phyloP scores from a whole-genome alignment of 495 filamentous ascomycete species.

The Aspergillus leporis region DNA sequence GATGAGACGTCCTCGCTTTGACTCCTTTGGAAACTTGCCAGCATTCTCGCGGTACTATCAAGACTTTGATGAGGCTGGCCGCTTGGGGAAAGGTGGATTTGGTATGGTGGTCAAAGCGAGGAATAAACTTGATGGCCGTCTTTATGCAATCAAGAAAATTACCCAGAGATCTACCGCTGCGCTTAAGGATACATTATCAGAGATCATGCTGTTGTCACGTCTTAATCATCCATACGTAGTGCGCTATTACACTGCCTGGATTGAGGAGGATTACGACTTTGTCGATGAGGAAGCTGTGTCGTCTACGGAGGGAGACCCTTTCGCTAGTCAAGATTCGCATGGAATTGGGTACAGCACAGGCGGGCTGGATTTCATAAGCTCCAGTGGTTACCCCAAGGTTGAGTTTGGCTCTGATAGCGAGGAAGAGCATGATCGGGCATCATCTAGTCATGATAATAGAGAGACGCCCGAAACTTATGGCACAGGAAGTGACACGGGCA shows the following conservation, averaged over 20 bases:
- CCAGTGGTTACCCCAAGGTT: slow-evolving; percentile 75
- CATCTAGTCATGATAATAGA: slow-evolving; percentile 27
- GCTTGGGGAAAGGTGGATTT: slow-evolving; percentile 90
- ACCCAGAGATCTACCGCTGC: slow-evolving; percentile 76
- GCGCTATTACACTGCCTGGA: slow-evolving; percentile 92
- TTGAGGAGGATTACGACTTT: slow-evolving; percentile 68
- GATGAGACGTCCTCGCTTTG: slow-evolving; percentile 44
- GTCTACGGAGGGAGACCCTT: slow-evolving; percentile 54
- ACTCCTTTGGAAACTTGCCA: slow-evolving; percentile 43
- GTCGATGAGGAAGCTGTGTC: slow-evolving; percentile 58
- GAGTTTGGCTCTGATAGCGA: slow-evolving; percentile 77
- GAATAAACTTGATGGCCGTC: slow-evolving; percentile 86
- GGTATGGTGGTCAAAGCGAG: slow-evolving; percentile 96
- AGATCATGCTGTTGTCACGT: slow-evolving; percentile 85
- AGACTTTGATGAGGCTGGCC: slow-evolving; percentile 88
- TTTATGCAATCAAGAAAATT: slow-evolving; percentile 97
- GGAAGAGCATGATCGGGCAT: slow-evolving; percentile 49
- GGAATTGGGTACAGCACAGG: slow-evolving; percentile 73
- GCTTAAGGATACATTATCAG: slow-evolving; percentile 82
- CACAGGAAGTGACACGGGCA: slow-evolving; percentile 28
- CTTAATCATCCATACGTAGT: slow-evolving; percentile 96
- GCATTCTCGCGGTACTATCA: slow-evolving; percentile 71
- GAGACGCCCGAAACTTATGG: slow-evolving; percentile 27
- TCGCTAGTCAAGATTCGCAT: slow-evolving; percentile 46
- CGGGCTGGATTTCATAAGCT: slow-evolving; percentile 91